phyloP scores from a whole-genome alignment of 2,329 filamentous ascomycete genomes.

The Ophiostoma sp. region DNA sequence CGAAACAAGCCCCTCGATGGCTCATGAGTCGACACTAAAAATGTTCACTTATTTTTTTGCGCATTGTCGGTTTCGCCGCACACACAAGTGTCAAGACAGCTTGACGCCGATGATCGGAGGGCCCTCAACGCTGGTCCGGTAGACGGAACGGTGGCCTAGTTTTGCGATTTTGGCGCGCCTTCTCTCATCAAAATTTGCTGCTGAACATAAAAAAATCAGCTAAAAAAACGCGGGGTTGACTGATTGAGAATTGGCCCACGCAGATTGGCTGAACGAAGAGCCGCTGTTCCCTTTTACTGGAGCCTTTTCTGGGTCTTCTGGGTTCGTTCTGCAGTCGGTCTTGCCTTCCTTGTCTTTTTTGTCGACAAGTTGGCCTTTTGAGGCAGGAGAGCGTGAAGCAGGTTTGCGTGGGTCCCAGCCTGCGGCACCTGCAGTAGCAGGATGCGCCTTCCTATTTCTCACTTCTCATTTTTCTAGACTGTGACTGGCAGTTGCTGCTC shows the following conservation, averaged over 20 bases:
- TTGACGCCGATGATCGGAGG: constrained; percentile 30
- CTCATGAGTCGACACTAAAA: not conserved
- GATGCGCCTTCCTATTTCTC: not conserved
- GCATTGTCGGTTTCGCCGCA: not conserved
- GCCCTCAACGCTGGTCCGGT: constrained; percentile 24
- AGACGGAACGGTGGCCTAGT: constrained; percentile 19
- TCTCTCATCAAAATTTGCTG: not conserved
- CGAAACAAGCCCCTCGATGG: not conserved
- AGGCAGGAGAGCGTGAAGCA: not conserved
- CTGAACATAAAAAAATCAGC: not conserved
- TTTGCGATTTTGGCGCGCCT: not conserved
- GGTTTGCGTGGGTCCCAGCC: not conserved
- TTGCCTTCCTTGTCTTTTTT: not conserved
- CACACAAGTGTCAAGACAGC: not conserved
- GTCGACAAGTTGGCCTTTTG: not conserved
- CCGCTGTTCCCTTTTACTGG: constrained; percentile 2
- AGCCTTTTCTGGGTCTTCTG: not conserved
- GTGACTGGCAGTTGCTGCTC: not conserved
- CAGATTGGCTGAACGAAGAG: constrained; percentile 25
- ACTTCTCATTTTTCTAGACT: not conserved
- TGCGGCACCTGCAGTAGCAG: constrained; percentile 13
- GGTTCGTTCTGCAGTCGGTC: not conserved
- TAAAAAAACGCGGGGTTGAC: constrained; percentile 30
- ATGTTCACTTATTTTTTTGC: not conserved
- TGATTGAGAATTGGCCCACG: constrained; percentile 27